A percentile compares a stretch with the other conserved stretches of the same genome.
Evolutionary conservation across 805 yeast genomes (phyloP).

Genomic region (Saturnispora bothae): DNA sequence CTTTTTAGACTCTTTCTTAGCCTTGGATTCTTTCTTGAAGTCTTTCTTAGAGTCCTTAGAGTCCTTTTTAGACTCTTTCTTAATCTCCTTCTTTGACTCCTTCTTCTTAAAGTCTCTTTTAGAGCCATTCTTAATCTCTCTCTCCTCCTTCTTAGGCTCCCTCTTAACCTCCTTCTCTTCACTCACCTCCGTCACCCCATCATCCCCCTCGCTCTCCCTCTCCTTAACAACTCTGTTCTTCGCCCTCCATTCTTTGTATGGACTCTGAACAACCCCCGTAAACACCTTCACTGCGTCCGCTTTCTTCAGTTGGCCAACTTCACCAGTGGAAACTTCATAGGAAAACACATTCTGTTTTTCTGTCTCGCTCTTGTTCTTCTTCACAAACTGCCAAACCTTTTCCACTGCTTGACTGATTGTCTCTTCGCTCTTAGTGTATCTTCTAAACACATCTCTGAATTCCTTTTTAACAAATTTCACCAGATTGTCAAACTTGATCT

Average conservation of each 20-base stretch:
- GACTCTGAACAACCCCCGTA: neutral
- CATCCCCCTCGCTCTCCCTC: neutral
- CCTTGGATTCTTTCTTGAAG: too few species aligned
- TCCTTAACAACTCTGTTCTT: neutral
- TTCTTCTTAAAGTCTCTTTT: neutral
- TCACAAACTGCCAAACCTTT: neutral
- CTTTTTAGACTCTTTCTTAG: neutral
- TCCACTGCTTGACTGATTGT: neutral
- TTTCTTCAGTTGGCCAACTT: neutral
- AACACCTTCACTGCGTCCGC: neutral
- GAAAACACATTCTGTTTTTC: neutral
- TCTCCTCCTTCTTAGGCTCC: neutral
- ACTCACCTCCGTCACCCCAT: neutral
- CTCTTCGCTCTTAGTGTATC: neutral
- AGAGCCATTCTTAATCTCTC: neutral
- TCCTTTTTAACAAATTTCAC: neutral
- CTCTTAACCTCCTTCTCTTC: neutral
- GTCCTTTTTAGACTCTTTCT: neutral
- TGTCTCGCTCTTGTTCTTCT: neutral
- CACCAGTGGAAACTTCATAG: neutral
- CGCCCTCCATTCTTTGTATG: neutral
- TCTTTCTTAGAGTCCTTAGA: neutral
- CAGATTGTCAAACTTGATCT: neutral
- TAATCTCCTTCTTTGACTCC: neutral
- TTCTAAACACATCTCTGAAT: neutral